These are phyloP conservation scores for Russula virescens DNA, from an alignment of 768 basidiomycete species.

Conservation along the genomic window DNA sequence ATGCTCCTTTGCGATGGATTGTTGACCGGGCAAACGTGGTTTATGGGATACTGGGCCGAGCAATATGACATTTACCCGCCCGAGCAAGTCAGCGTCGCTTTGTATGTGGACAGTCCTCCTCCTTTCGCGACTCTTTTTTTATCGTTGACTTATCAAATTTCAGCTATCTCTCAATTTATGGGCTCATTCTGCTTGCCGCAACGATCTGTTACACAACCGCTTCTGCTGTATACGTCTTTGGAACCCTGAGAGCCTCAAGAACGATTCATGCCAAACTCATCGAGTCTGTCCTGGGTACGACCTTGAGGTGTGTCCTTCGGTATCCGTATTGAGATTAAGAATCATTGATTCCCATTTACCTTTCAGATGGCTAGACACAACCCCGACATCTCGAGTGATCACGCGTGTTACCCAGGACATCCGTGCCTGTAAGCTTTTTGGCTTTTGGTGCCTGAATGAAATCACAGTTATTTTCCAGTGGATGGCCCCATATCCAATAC, in stretches of 20 bases:
- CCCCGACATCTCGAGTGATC: constrained; percentile 54
- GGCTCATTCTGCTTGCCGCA: constrained; percentile 33
- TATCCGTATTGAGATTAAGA: no score
- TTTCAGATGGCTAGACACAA: constrained; percentile 44
- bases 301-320: constrained; percentile 49
- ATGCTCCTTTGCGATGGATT: constrained; percentile 27
- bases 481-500: constrained; percentile 32
- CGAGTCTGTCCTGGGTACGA: constrained; percentile 50
- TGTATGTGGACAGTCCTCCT: constrained; percentile 27
- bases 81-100: constrained; percentile 32
- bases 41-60: constrained; percentile 41
- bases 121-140: background rate
- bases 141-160: background rate
- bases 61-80: constrained; percentile 36
- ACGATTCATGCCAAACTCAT: constrained; percentile 48
- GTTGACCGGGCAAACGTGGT: constrained; percentile 35
- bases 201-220: constrained; percentile 33
- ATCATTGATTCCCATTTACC: background rate
- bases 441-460: background rate
- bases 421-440: constrained; percentile 29
- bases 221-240: constrained; percentile 40
- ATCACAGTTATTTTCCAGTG: constrained; percentile 24
- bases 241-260: constrained; percentile 48
- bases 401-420: constrained; percentile 66
- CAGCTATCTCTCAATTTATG: constrained; percentile 48